phyloP scores from a whole-genome alignment of 139 green algal genomes.

The Dunaliella primolecta region DNA sequence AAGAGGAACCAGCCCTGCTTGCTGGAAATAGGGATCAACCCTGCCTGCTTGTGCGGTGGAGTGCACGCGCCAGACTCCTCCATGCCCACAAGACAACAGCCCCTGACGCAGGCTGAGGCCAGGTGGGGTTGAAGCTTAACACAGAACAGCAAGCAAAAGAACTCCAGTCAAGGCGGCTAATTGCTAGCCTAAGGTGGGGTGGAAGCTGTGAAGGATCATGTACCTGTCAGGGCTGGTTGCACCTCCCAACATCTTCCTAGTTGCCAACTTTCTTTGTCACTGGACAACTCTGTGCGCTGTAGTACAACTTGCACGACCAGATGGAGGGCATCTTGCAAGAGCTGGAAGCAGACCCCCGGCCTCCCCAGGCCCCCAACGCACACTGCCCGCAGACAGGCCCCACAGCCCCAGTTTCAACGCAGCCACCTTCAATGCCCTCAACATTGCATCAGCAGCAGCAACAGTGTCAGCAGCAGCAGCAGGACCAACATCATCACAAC shows the following conservation, averaged over 20 bases:
- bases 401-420: background rate
- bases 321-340: constrained; percentile 38
- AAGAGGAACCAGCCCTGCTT: background rate
- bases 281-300: too few species aligned
- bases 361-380: background rate
- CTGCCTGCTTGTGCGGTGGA: background rate
- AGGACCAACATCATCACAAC: background rate
- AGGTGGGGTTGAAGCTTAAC: too few species aligned
- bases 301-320: constrained; percentile 24
- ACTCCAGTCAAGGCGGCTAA: too few species aligned
- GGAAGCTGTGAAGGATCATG: too few species aligned
- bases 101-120: too few species aligned
- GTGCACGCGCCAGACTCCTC: too few species aligned
- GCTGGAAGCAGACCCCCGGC: constrained; percentile 26
- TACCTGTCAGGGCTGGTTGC: too few species aligned
- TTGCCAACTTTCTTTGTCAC: too few species aligned
- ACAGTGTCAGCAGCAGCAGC: constrained; percentile 24
- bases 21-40: background rate
- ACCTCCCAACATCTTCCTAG: too few species aligned
- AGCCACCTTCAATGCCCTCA: constrained; percentile 5
- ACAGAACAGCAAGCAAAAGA: too few species aligned
- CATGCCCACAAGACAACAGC: too few species aligned
- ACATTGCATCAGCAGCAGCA: background rate
- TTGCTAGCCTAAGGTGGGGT: too few species aligned
- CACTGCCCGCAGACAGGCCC: background rate